Evolutionary conservation across 129 eudicot species (phyloP).

Genomic region (Apium graveolens): DNA sequence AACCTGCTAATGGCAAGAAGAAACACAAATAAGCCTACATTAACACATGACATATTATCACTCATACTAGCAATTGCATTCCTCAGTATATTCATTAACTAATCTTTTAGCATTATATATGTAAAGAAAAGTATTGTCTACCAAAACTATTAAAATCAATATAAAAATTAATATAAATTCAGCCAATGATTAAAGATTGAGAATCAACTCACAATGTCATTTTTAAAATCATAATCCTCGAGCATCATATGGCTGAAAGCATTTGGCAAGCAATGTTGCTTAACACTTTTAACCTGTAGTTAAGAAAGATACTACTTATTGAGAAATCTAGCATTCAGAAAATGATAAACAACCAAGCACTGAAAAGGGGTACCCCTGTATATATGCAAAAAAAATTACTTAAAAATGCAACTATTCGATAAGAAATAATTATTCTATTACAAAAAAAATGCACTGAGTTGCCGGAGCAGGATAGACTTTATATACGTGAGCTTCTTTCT

Average conservation of each 20-base stretch:
- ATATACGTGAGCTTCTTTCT: slow-evolving; percentile 82
- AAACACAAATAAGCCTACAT: not conserved
- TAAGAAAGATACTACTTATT: slow-evolving; percentile 2
- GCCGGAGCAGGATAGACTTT: slow-evolving; percentile 90
- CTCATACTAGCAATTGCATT: not conserved
- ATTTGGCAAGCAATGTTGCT: slow-evolving; percentile 93
- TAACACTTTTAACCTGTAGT: slow-evolving; percentile 89
- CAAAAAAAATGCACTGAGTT: not conserved
- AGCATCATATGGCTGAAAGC: slow-evolving; percentile 92
- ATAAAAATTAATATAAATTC: not conserved
- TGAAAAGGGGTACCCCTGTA: not conserved
- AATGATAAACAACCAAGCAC: not conserved
- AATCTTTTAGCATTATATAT: not conserved
- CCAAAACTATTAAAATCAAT: too few species aligned
- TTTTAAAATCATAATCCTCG: slow-evolving; percentile 95
- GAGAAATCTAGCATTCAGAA: not conserved
- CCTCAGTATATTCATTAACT: not conserved
- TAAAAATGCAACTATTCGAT: not conserved
- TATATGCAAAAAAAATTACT: not conserved
- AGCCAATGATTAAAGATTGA: not conserved
- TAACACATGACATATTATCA: not conserved
- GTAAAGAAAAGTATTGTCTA: not conserved
- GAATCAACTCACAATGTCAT: slow-evolving; percentile 64
- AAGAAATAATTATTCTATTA: not conserved
- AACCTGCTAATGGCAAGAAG: not conserved